A percentile compares a stretch with the other conserved stretches of the same genome.
Conservation (phyloP, 2,329 filamentous ascomycete species). For the Podosphaera aphanis region DNA sequence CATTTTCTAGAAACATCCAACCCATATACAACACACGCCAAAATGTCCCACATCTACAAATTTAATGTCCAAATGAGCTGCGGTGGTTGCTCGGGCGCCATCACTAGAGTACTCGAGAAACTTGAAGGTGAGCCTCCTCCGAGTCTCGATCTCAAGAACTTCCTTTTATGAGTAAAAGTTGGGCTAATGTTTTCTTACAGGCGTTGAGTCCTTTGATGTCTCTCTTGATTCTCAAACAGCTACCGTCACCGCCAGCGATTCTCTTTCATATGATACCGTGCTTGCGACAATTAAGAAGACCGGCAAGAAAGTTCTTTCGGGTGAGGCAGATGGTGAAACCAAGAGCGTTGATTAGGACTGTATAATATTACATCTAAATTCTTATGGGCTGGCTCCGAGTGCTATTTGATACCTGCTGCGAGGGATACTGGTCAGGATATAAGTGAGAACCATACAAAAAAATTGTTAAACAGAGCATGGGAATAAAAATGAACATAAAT, state of each 20-base stretch:
- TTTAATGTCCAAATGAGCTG: slow-evolving; percentile 91
- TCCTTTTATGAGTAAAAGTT: not conserved
- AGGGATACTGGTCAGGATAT: no score
- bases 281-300: slow-evolving; percentile 84
- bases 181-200: slow-evolving; percentile 21
- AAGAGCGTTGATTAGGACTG: slow-evolving; percentile 22
- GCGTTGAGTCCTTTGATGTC: slow-evolving; percentile 68
- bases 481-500: no score
- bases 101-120: slow-evolving; percentile 80
- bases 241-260: slow-evolving; percentile 45
- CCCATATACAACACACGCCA: no score
- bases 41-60: slow-evolving; percentile 65
- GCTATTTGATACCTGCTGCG: not conserved
- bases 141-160: not conserved
- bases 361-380: not conserved
- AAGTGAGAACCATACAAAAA: no score
- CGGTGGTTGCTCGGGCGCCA: slow-evolving; percentile 82
- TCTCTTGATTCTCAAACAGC: slow-evolving; percentile 71
- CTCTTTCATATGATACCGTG: slow-evolving; percentile 57
- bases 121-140: slow-evolving; percentile 43
- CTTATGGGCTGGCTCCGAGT: not conserved
- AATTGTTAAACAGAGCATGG: no score
- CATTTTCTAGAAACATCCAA: no score
- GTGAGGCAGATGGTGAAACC: slow-evolving; percentile 41
- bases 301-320: slow-evolving; percentile 70